Evolutionary conservation across 768 basidiomycete genomes (phyloP), one percentile per base, ranked within the genome.

Genomic region (Ramaria rubella): DNA sequence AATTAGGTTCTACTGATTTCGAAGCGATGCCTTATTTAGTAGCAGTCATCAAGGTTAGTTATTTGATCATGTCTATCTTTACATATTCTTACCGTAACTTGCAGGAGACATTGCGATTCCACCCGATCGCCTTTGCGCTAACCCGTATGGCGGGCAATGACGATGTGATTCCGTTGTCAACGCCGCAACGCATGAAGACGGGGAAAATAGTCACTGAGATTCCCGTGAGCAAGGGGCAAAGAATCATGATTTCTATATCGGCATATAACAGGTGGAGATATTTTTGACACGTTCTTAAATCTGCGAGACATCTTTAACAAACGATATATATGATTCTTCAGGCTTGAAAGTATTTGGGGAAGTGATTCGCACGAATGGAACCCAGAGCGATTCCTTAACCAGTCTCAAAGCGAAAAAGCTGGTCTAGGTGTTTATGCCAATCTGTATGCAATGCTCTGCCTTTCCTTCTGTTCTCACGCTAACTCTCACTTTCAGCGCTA

Each of bases 1-100:
- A 77, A 51, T 74, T 81, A 45, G 74, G 72, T 5, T 72, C 73
- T 15, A 61, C 69, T 17, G 81, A 82, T 64, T 66, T 80, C 21
- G 81, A 81, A 31, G 65, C 68, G 29, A 81, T 82, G 79, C 67
- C 72, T 5, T 78, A 76, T 59, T 64, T 78, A 38, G 62, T 69
- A 21, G 79, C 80, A 7, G 73, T 81, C 23, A 69, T 81, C 49
- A 80, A 80, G 67, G 77, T 75, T 46, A 5, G 62, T 56, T 36
- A 11, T 38, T 38, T 38, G 11, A 38, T 38, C 36, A n/a, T 11
- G 36, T 38, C 11, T 38, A 11, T 11, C 36, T 38, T 38, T n/a
- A 11, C 36, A 38, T 38, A 11, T n/a, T 38, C 11, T 11, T 11
- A 38, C n/a, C n/a, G 11, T n/a, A 11, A 11, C n/a, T 34, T 57